Evolutionary conservation across 2,329 filamentous ascomycete species (phyloP).

Genomic region (Penicillium sp.): DNA sequence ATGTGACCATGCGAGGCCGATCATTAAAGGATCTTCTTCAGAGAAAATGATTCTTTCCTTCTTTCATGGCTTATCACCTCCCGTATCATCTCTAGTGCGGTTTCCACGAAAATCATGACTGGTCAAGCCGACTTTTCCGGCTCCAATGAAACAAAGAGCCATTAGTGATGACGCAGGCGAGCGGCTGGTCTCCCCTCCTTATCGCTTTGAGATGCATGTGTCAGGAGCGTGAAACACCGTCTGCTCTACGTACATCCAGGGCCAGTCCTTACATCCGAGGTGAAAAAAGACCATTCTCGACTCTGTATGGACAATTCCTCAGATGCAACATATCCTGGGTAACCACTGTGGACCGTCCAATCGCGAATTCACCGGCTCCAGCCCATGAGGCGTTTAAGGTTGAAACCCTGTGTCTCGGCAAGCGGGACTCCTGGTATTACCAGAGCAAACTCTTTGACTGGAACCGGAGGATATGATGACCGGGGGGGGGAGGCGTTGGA

Average conservation of each 20-base stretch:
- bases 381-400: conserved; percentile 11
- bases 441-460: conserved; percentile 6
- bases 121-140: not conserved
- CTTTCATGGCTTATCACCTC: not conserved
- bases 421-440: conserved; percentile 15
- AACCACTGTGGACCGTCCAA: conserved; percentile 4
- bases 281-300: not conserved
- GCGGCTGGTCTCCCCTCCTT: not conserved
- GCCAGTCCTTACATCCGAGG: not conserved
- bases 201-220: not conserved
- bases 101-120: not conserved
- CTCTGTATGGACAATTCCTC: not conserved
- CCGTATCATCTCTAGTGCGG: not conserved
- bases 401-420: conserved; percentile 14
- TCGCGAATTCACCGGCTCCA: conserved; percentile 7
- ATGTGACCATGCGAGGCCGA: conserved; percentile 20
- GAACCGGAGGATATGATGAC: conserved; percentile 19
- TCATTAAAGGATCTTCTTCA: conserved; percentile 13
- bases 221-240: not conserved
- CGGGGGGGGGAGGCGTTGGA: conserved; percentile 11
- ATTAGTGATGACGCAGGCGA: not conserved
- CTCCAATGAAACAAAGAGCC: conserved; percentile 1
- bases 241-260: not conserved
- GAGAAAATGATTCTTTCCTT: not conserved
- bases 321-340: not conserved